Percentiles rank a stretch among this genome's conserved stretches.
Evolutionary conservation across 1,284 basidiomycete genomes (phyloP).

Genomic region (Peniophora sp.): DNA sequence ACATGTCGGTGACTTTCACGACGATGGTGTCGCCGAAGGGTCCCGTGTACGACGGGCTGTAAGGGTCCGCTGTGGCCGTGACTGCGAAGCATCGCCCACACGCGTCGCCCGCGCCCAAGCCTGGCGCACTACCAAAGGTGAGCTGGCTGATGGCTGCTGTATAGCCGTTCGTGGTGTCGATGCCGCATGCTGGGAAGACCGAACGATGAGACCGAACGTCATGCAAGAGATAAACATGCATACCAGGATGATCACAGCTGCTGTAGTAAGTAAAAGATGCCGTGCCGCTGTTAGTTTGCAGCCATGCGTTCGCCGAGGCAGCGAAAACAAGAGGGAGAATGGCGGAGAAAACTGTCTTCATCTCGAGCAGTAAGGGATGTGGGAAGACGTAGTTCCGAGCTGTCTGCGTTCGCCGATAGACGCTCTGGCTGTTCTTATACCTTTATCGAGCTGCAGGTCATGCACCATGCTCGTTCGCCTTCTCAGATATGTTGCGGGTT

Average conservation of each 20-base stretch:
- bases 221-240: not conserved
- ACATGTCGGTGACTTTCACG: constrained; percentile 49
- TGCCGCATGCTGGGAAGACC: constrained; percentile 37
- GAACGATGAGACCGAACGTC: too few relatives aligned
- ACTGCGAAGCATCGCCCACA: constrained; percentile 52
- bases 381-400: too few relatives aligned
- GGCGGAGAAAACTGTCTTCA: not conserved
- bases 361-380: not conserved
- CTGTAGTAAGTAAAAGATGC: constrained; percentile 51
- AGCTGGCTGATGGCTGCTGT: constrained; percentile 54
- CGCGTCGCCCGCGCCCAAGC: constrained; percentile 45
- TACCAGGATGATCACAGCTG: constrained; percentile 40
- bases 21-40: constrained; percentile 43
- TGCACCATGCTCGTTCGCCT: too few relatives aligned
- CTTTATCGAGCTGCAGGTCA: too few relatives aligned
- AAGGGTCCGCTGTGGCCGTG: constrained; percentile 43
- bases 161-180: constrained; percentile 33
- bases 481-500: too few relatives aligned
- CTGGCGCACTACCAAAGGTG: constrained; percentile 41
- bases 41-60: constrained; percentile 38
- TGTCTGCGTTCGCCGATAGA: too few relatives aligned
- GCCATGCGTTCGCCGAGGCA: constrained; percentile 20
- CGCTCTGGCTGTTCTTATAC: too few relatives aligned
- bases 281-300: constrained; percentile 41
- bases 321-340: not conserved